Base-by-base conservation (phyloP, 2,329 filamentous ascomycete species). In the Colletotrichum spaethianum region DNA sequence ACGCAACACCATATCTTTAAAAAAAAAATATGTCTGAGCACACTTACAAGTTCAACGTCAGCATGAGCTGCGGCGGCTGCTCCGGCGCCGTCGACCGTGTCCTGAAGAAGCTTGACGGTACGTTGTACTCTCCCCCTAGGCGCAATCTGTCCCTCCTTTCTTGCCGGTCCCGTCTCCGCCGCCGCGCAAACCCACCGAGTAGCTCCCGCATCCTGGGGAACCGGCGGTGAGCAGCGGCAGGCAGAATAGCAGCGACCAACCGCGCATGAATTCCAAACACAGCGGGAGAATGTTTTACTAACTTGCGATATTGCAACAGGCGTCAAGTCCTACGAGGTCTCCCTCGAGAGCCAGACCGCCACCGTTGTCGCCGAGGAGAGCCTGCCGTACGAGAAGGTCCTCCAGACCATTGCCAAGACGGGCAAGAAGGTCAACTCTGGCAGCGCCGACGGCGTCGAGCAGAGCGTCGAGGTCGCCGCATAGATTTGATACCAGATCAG, bases 11-110 rank as follows among this genome's bases (percentile, higher is more conserved):
- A 60, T 65, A 75, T 63, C 65, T 42, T 69, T 79, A 87, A 76
- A 78, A 95, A n/a, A n/a, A n/a, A n/a, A n/a, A n/a, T n/a, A n/a
- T 95, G 93, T 86, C 91, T 72, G 94, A 94, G 78, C 94, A 98
- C 87, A 94, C 91, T 77, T 98, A 98, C 93, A 94, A 96, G 83
- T 98, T 98, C 88, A 92, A 95, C 84, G 91, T 98, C 83, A 88
- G 87, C 84, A 99, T 99, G 96, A 93, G 88, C 88, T 99, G 96
- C 86, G 91, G 94, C 81, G 96, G 96, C 82, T 99, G 96, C 92
- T 98, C 95, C 56, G 95, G 95, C 79, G 96, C 96, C 76, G 89
- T 99, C 55, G 93, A 97, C 84, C 90, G 95, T 63, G 95, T 98
- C 56, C 91, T 99, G 75, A 96, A 94, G 87, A 98, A 94, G 86